Conservation (phyloP, 257 asterid genomes). For the Capsicum pubescens region DNA sequence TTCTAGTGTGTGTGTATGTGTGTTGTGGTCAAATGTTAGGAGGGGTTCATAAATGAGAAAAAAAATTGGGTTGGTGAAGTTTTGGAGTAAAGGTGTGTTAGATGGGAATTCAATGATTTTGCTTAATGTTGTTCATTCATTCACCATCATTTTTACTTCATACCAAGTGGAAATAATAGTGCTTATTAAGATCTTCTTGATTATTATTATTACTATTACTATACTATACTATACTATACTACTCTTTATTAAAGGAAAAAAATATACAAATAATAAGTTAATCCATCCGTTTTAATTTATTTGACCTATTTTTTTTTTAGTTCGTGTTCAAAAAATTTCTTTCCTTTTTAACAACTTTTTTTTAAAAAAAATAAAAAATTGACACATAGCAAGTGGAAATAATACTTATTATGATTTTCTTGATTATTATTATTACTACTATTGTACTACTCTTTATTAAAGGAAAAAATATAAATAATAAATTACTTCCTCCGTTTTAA, state of each 20-base stretch:
- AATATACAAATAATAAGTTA: neutral
- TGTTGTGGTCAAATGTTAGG: slow-evolving; percentile 45
- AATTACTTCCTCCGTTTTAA: too few species aligned
- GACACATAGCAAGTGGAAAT: too few species aligned
- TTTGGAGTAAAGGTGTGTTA: slow-evolving; percentile 34
- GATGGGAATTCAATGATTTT: slow-evolving; percentile 50
- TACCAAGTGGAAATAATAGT: slow-evolving; percentile 15
- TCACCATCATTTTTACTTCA: slow-evolving; percentile 23
- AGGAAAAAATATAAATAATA: neutral
- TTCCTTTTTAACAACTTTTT: too few species aligned
- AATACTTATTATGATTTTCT: neutral
- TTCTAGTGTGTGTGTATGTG: slow-evolving; percentile 30
- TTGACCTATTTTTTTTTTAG: too few species aligned
- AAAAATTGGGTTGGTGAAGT: slow-evolving; percentile 45
- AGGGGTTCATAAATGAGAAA: slow-evolving; percentile 50
- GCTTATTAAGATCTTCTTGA: neutral
- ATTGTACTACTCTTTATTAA: neutral
- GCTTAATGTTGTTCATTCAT: slow-evolving; percentile 29
- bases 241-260: neutral
- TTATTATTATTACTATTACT: neutral
- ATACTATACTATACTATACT: too few species aligned
- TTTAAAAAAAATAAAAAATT: too few species aligned
- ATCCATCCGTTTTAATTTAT: too few species aligned
- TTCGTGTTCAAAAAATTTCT: too few species aligned
- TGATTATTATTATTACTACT: neutral